These are phyloP conservation scores for Epicoccum nigrum DNA, from an alignment of 2,329 filamentous ascomycete species.

Conservation along the genomic window DNA sequence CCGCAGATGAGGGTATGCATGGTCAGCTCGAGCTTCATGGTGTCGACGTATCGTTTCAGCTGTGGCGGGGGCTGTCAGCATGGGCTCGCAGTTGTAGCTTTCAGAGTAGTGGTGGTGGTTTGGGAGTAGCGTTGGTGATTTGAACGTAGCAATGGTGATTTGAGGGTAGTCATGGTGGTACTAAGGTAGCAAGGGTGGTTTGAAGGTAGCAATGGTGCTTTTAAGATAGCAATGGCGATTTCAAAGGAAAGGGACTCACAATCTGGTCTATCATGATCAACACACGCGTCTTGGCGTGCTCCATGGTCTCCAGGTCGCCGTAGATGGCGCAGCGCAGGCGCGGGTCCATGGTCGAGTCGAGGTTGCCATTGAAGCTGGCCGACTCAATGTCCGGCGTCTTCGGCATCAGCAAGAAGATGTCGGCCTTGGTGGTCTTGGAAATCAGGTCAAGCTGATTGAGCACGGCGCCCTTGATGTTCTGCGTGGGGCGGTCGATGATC, in stretches of 20 bases:
- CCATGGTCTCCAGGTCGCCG: constrained; percentile 90
- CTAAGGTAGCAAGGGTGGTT: too few species aligned
- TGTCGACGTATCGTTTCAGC: constrained; percentile 78
- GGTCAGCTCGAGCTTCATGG: constrained; percentile 80
- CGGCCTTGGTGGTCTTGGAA: constrained; percentile 86
- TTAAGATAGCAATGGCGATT: too few species aligned
- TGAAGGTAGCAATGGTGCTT: too few species aligned
- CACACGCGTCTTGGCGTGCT: constrained; percentile 95
- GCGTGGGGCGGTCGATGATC: constrained; percentile 75
- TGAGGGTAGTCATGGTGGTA: too few species aligned
- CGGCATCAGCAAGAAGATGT: constrained; percentile 93
- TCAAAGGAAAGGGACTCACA: constrained; percentile 64
- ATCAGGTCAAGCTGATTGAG: constrained; percentile 86
- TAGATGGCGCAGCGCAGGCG: constrained; percentile 93
- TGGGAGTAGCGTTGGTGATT: too few species aligned
- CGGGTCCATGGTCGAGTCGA: constrained; percentile 83
- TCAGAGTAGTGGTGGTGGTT: too few species aligned
- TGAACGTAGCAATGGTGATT: too few species aligned
- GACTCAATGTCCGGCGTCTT: constrained; percentile 81
- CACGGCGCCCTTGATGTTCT: constrained; percentile 75
- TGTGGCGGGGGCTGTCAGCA: constrained; percentile 51
- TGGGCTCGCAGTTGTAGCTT: too few species aligned
- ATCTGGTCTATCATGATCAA: constrained; percentile 97
- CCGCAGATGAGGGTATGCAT: constrained; percentile 93
- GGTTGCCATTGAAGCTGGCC: constrained; percentile 73